phyloP scores from a whole-genome alignment of 345 rosid species.

The Eucalyptus pauciflora region DNA sequence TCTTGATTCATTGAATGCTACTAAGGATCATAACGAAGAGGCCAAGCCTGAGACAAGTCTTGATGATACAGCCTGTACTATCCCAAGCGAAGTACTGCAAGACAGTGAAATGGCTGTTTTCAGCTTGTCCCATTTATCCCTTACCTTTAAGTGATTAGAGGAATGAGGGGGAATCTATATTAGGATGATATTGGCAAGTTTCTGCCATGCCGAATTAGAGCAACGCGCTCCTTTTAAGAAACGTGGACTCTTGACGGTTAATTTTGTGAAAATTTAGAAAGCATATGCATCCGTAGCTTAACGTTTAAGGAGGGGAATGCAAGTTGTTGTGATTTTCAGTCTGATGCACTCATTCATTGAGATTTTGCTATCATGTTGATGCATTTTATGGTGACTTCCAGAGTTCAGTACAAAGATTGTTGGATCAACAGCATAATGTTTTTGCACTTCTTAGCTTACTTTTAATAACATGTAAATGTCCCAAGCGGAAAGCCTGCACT shows the following conservation, averaged over 20 bases:
- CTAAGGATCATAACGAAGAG: slow-evolving; percentile 1
- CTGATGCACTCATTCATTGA: not conserved
- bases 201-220: too few species aligned
- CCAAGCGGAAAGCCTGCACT: slow-evolving; percentile 6
- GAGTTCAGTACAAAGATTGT: not conserved
- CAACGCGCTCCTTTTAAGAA: too few species aligned
- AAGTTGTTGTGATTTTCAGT: not conserved
- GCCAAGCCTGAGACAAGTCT: not conserved
- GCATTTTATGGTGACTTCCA: not conserved
- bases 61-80: slow-evolving; percentile 3
- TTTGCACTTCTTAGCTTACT: not conserved
- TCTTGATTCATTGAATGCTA: slow-evolving; percentile 5
- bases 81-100: slow-evolving; percentile 3
- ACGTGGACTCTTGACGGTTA: not conserved
- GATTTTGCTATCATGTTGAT: not conserved
- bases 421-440: not conserved
- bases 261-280: not conserved
- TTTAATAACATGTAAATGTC: not conserved
- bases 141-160: not conserved
- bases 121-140: not conserved
- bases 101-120: not conserved
- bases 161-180: not conserved
- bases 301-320: not conserved
- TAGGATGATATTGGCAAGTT: too few species aligned
- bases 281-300: not conserved